A percentile compares a stretch with the other conserved stretches of the same genome.
Evolutionary conservation across 345 rosid genomes (phyloP).

Genomic region (Trapa bicornis): DNA sequence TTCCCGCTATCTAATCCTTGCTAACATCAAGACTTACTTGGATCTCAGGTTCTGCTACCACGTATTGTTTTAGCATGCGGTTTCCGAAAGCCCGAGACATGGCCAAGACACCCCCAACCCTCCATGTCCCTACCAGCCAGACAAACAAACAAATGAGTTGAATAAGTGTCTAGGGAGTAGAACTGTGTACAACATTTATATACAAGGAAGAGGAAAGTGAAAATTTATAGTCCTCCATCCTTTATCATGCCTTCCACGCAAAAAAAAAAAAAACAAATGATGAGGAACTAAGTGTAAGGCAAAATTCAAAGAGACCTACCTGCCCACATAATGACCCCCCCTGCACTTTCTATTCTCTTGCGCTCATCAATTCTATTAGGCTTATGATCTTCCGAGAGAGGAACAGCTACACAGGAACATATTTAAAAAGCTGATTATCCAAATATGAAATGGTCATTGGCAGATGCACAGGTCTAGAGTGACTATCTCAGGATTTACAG

Average conservation of each 20-base stretch:
- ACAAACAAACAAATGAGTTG: neutral
- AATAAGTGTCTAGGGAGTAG: neutral
- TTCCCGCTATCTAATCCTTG: too few species aligned
- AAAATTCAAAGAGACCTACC: slow-evolving; percentile 16
- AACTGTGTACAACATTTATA: neutral
- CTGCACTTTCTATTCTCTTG: slow-evolving; percentile 20
- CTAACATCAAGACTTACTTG: slow-evolving; percentile 18
- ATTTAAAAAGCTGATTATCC: neutral
- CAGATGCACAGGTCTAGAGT: neutral
- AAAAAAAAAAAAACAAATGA: neutral
- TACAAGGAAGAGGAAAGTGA: neutral
- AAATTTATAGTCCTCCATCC: neutral
- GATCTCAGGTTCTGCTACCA: slow-evolving; percentile 62
- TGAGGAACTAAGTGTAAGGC: neutral
- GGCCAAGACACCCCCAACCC: slow-evolving; percentile 16
- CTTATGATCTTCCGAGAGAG: slow-evolving; percentile 22
- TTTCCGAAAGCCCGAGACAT: slow-evolving; percentile 57
- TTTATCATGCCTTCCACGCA: neutral
- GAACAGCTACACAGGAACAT: slow-evolving; percentile 19
- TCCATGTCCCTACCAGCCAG: slow-evolving; percentile 11
- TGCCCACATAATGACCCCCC: slow-evolving; percentile 21
- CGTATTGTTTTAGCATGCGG: slow-evolving; percentile 41
- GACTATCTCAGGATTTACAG: neutral
- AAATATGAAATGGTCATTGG: neutral
- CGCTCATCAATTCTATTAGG: slow-evolving; percentile 21